Evolutionary conservation across 2,329 filamentous ascomycete genomes (phyloP).

Genomic region (Penicillium thymicola): DNA sequence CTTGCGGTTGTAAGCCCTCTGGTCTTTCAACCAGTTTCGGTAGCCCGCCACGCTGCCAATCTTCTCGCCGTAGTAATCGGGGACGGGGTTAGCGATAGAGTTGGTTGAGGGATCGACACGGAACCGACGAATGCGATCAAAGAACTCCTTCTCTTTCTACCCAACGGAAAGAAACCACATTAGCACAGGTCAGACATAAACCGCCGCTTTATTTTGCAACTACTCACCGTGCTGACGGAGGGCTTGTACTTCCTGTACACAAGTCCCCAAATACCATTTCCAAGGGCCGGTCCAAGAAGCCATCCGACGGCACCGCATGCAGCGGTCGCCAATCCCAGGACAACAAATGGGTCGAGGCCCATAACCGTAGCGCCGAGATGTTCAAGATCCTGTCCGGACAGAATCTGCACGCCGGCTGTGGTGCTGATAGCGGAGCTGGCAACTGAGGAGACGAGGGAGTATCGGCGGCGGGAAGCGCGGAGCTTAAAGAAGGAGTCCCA

Average conservation of each 20-base stretch:
- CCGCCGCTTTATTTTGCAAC: not conserved
- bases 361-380: slow-evolving; percentile 61
- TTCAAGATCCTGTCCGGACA: slow-evolving; percentile 71
- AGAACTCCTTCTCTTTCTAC: slow-evolving; percentile 92
- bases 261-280: slow-evolving; percentile 74
- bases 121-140: slow-evolving; percentile 83
- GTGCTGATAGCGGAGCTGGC: slow-evolving; percentile 62
- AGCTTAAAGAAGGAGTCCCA: slow-evolving; percentile 95
- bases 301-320: slow-evolving; percentile 78
- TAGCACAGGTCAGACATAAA: not conserved
- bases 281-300: slow-evolving; percentile 79
- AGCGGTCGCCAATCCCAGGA: slow-evolving; percentile 75
- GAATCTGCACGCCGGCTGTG: slow-evolving; percentile 48
- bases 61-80: slow-evolving; percentile 98
- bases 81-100: slow-evolving; percentile 86
- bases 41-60: slow-evolving; percentile 91
- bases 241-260: slow-evolving; percentile 67
- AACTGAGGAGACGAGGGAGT: slow-evolving; percentile 76
- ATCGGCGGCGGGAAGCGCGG: slow-evolving; percentile 77
- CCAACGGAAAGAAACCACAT: not conserved
- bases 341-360: slow-evolving; percentile 82
- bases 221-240: slow-evolving; percentile 66
- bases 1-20: slow-evolving; percentile 95
- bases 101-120: slow-evolving; percentile 87
- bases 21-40: slow-evolving; percentile 94